These are phyloP conservation scores for Aspergillus sp. DNA, from an alignment of 2,329 filamentous ascomycete genomes.

Conservation along the genomic window DNA sequence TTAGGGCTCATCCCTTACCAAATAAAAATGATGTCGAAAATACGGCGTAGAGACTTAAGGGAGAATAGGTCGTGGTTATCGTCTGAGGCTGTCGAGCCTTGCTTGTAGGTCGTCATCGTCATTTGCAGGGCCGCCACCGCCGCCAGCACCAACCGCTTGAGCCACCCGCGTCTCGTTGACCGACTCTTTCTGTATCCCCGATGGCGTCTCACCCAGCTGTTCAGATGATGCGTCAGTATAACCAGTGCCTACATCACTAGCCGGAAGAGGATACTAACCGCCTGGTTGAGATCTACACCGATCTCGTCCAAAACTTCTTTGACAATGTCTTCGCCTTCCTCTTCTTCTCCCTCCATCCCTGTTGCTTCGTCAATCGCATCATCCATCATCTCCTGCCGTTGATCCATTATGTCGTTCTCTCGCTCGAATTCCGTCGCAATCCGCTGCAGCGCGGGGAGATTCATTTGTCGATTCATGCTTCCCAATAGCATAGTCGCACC, in stretches of 20 bases:
- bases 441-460: conserved; percentile 87
- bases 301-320: conserved; percentile 97
- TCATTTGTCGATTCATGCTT: conserved; percentile 98
- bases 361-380: conserved; percentile 97
- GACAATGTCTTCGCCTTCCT: conserved; percentile 94
- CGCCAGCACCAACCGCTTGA: conserved; percentile 68
- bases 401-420: conserved; percentile 99
- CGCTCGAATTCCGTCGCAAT: conserved; percentile 99
- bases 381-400: conserved; percentile 99
- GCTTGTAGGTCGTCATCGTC: conserved; percentile 96
- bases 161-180: conserved; percentile 77
- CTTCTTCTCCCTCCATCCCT: conserved; percentile 77
- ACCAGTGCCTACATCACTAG: neutral
- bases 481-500: conserved; percentile 88
- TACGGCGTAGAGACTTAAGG: neutral
- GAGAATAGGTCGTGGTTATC: conserved; percentile 35
- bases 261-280: conserved; percentile 60
- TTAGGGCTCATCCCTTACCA: neutral
- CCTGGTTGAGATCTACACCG: conserved; percentile 85
- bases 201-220: conserved; percentile 88
- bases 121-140: conserved; percentile 40
- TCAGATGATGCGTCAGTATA: conserved; percentile 23
- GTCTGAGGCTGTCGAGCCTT: conserved; percentile 79
- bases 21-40: neutral
- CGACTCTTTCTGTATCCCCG: conserved; percentile 72